Conservation (phyloP, 176 grass and related monocot genomes). For the Oryza meridionalis region DNA sequence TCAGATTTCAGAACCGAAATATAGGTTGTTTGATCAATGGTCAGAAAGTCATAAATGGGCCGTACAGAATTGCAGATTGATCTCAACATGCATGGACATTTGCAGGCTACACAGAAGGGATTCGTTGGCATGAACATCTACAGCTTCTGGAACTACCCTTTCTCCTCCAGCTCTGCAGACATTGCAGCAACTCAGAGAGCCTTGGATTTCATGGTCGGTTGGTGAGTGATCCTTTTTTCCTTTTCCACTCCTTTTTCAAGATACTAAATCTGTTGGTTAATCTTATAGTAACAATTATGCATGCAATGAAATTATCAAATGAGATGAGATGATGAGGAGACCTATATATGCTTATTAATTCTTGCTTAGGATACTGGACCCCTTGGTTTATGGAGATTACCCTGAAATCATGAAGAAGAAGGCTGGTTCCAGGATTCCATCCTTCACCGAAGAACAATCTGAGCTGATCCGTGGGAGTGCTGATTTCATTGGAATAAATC, state of each 20-base stretch:
- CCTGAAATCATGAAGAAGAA: slow-evolving; percentile 73
- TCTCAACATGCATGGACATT: neutral
- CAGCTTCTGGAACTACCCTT: slow-evolving; percentile 75
- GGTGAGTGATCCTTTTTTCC: slow-evolving; percentile 38
- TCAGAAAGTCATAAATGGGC: neutral
- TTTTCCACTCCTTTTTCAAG: neutral
- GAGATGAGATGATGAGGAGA: neutral
- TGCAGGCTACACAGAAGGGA: slow-evolving; percentile 68
- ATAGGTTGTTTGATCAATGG: neutral
- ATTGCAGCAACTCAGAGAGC: slow-evolving; percentile 57
- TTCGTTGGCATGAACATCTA: slow-evolving; percentile 70
- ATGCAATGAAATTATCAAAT: neutral
- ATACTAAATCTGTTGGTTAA: neutral
- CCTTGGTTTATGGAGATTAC: slow-evolving; percentile 81
- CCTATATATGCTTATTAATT: no score
- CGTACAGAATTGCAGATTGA: neutral
- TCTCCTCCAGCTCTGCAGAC: slow-evolving; percentile 45
- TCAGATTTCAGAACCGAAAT: neutral
- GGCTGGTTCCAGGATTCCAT: slow-evolving; percentile 57
- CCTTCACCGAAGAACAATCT: slow-evolving; percentile 61
- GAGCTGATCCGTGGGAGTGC: slow-evolving; percentile 59
- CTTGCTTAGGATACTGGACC: slow-evolving; percentile 55
- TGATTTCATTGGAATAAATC: slow-evolving; percentile 85
- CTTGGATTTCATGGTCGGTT: slow-evolving; percentile 65
- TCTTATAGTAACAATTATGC: no score